Percentiles rank a stretch among this genome's conserved stretches.
Evolutionary conservation across 2,329 filamentous ascomycete genomes (phyloP).

Genomic region (Metarhizium guizhouense): DNA sequence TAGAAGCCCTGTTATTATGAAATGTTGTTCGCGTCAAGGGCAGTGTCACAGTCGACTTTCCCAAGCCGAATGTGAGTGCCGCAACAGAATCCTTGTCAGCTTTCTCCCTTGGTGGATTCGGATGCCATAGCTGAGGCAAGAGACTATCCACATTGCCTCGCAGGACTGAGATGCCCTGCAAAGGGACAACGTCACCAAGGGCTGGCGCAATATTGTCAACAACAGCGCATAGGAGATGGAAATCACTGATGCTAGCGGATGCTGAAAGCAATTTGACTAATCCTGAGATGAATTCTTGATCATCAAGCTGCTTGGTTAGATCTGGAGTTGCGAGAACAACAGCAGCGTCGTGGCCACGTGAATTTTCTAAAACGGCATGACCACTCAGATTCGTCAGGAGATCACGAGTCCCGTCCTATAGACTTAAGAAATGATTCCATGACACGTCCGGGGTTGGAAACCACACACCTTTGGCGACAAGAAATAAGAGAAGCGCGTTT

Average conservation of each 20-base stretch:
- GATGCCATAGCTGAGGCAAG: constrained; percentile 37
- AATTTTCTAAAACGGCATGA: constrained; percentile 18
- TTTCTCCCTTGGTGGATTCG: constrained; percentile 14
- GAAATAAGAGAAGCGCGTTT: constrained; percentile 15
- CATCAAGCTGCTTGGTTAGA: constrained; percentile 38
- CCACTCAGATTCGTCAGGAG: constrained; percentile 13
- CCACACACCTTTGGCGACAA: constrained; percentile 7
- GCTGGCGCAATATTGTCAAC: constrained; percentile 43
- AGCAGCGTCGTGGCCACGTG: constrained; percentile 28
- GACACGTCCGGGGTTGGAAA: not conserved
- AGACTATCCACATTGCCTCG: constrained; percentile 30
- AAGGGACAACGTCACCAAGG: constrained; percentile 18
- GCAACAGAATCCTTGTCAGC: constrained; percentile 27
- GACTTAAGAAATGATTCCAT: not conserved
- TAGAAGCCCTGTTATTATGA: constrained; percentile 55
- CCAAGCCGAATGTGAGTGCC: constrained; percentile 32
- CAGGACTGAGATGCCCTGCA: constrained; percentile 43
- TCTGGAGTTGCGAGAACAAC: constrained; percentile 41
- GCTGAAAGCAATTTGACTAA: constrained; percentile 40
- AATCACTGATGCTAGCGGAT: constrained; percentile 23
- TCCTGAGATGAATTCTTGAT: constrained; percentile 30
- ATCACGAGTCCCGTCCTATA: constrained; percentile 9
- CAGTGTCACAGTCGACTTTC: constrained; percentile 35
- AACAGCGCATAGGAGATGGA: constrained; percentile 44
- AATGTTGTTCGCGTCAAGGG: constrained; percentile 75